Evolutionary conservation across 345 rosid species (phyloP), one percentile per base, ranked within the genome.

Genomic region (Erucastrum elatum): DNA sequence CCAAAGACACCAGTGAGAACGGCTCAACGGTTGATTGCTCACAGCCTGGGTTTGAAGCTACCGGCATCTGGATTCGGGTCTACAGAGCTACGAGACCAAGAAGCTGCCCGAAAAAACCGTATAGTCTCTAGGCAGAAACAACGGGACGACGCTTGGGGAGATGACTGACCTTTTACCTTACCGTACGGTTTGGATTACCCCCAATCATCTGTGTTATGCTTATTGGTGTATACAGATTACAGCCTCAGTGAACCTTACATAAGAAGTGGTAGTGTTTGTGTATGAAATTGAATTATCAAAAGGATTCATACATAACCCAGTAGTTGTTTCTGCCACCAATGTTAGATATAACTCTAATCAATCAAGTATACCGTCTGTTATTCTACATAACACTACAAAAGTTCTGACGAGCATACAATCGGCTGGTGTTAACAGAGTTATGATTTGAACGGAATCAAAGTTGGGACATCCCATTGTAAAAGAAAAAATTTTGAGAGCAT

Each of bases 101-200:
- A 94, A 86, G 97, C 90, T 85, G 94, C 94, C 51, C 85, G 98
- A 66, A 88, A 85, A 76, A 90, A 82, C 34, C 87, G 98, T 5
- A 94, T 94, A 31, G 84, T 84, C 79, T 66, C 85, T 0, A 87
- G 98, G 83, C 98, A 92, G 76, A 91, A 89, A 68, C 76, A 91
- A 87, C 86, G 79, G 61, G 95, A 89, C 17, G 96, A 91, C 84
- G 98, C 97, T 58, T 91, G 99, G 99, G 99, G 99, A 39, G 81
- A 77, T 26, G 96, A 90, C 59, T 83, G 73, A 81, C 73, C 12
- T 34, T 70, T 9, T 21, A 33, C 67, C 49, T 10, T 31, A 29
- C 10, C 2, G 66, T 71, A 66, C n/a, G 15, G 15, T 33, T 35
- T 61, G 17, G 12, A 46, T 49, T 12, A 59, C 75, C 82, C 26